Percentiles rank a stretch among this genome's conserved stretches.
Conservation (phyloP, 2,329 filamentous ascomycete genomes). For the Claviceps arundinis region DNA sequence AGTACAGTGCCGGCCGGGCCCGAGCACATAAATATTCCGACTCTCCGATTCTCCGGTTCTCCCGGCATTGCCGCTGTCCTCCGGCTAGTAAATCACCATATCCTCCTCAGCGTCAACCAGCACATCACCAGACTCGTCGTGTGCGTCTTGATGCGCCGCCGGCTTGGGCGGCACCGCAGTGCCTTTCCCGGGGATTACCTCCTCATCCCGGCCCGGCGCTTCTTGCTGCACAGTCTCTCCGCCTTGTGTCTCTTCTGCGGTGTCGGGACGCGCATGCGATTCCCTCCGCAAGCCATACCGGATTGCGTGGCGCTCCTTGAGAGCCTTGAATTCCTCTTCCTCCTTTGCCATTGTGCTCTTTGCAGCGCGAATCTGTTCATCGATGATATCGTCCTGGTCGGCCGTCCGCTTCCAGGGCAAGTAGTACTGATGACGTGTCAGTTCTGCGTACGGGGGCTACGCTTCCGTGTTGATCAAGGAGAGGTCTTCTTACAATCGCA, state of each 20-base stretch:
- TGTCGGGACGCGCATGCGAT: conserved; percentile 8
- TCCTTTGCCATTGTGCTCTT: conserved; percentile 54
- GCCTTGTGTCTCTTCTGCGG: conserved; percentile 19
- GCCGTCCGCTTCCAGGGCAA: conserved; percentile 64
- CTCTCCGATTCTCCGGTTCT: too few species aligned
- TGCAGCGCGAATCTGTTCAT: conserved; percentile 53
- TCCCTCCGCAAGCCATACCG: conserved; percentile 13
- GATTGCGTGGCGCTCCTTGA: conserved; percentile 25
- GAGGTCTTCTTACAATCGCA: conserved; percentile 46
- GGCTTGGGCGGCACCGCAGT: not conserved
- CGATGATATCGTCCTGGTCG: conserved; percentile 57
- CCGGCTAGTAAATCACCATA: conserved; percentile 68
- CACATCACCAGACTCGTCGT: conserved; percentile 64
- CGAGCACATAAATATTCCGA: too few species aligned
- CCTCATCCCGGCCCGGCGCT: not conserved
- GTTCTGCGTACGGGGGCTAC: not conserved
- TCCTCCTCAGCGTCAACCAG: conserved; percentile 80
- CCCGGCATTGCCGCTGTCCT: not conserved
- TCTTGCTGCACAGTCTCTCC: not conserved
- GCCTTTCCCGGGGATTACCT: not conserved
- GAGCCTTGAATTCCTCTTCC: conserved; percentile 44
- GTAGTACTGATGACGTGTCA: conserved; percentile 50
- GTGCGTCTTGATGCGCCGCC: conserved; percentile 27
- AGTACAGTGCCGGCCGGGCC: too few species aligned
- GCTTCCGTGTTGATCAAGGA: not conserved